These are phyloP conservation scores for Emergomyces pasteurianus DNA, from an alignment of 2,329 filamentous ascomycete genomes.

Conservation along the genomic window DNA sequence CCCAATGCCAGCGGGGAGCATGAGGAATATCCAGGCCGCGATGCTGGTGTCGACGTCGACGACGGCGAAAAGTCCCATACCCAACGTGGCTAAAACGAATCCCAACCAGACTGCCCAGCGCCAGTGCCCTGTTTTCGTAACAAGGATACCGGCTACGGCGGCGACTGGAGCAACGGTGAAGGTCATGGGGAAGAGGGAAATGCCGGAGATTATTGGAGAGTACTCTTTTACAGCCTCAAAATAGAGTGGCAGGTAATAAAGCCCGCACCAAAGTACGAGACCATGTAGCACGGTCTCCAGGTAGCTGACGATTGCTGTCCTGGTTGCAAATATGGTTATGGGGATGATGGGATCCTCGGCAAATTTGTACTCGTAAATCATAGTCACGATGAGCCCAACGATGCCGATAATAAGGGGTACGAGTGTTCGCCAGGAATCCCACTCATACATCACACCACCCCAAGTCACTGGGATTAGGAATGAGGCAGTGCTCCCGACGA, in stretches of 20 bases:
- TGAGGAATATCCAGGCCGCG: constrained; percentile 48
- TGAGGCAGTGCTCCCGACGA: constrained; percentile 46
- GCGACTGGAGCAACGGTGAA: constrained; percentile 53
- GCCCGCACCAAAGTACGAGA: constrained; percentile 34
- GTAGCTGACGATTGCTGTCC: constrained; percentile 39
- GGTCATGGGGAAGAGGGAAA: constrained; percentile 48
- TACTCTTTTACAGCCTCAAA: constrained; percentile 39
- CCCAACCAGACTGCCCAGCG: constrained; percentile 50
- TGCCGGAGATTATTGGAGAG: constrained; percentile 41
- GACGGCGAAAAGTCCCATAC: constrained; percentile 39
- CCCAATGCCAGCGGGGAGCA: constrained; percentile 47
- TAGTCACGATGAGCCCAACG: constrained; percentile 40
- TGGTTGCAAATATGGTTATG: constrained; percentile 34
- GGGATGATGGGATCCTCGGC: constrained; percentile 41
- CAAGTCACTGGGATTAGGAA: constrained; percentile 53
- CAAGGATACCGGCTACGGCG: constrained; percentile 36
- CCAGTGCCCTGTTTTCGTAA: constrained; percentile 47
- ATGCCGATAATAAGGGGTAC: constrained; percentile 48
- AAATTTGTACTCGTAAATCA: constrained; percentile 42
- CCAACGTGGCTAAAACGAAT: constrained; percentile 48
- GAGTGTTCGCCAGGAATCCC: constrained; percentile 50
- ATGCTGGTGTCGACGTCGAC: constrained; percentile 36
- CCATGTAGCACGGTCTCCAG: constrained; percentile 47
- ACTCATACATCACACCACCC: constrained; percentile 54
- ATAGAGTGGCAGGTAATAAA: constrained; percentile 44